Evolutionary conservation across 1,284 basidiomycete species (phyloP), one percentile per base, ranked within the genome.

Genomic region (Puccinia horiana): DNA sequence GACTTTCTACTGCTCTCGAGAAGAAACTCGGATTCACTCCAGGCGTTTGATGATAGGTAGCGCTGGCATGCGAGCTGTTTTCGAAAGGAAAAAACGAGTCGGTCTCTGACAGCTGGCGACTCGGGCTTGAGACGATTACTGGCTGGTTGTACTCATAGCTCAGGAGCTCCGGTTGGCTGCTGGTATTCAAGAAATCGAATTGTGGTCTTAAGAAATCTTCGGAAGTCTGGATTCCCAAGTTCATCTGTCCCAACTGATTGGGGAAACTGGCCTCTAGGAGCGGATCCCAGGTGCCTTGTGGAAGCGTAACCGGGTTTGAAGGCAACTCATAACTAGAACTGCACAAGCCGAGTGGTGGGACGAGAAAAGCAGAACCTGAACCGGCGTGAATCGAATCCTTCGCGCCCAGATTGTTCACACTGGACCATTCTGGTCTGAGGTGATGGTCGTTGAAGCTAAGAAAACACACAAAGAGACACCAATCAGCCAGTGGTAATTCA

Each of bases 11-110:
- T n/a, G 65, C 26, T 47, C 42, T 69, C 18, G 42, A n/a, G 37
- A 69, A 69, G 65, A 47, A 44, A 69, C 35, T 69, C 37, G 42
- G 32, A n/a, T 42, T 69, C 11, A 32, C 4, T n/a, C 18, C 1
- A 1, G 65, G 23, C 42, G 40, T 20, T 42, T 42, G 42, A 47
- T 69, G 65, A 47, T 47, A 42, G 40, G 42, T 29, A 8, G 65
- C 5, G 18, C 65, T 44, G 42, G 20, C 11, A 18, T 69, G 65
- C 40, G 42, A 29, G 40, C n/a, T n/a, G 16, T 69, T 47, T 69
- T 69, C 65, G 42, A 69, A 69, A 42, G 65, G 37, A 47, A 69
- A 37, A 47, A 69, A 20, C 40, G 65, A 69, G 12, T 69, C 65
- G 11, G 65, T 47, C 32, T 69, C 65, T n/a, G 40, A 29, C n/a